Evolutionary conservation across 2,329 filamentous ascomycete species (phyloP), one percentile per base, ranked within the genome.

Genomic region (Teratosphaeria zuluensis): DNA sequence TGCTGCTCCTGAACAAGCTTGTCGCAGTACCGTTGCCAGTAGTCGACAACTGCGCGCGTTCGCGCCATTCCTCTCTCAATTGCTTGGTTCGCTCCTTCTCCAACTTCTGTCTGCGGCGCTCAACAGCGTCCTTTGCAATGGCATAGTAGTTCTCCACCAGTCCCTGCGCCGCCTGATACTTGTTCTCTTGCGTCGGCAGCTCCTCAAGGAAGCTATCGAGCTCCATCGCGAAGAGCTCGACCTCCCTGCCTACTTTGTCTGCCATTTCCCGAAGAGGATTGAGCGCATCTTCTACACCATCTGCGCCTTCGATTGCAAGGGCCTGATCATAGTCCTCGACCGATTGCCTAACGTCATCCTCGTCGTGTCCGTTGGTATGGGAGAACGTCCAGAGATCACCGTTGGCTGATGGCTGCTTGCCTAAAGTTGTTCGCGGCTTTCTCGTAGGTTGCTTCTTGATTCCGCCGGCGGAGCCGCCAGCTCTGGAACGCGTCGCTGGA

Each of bases 141-240:
- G 76, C 74, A 63, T 72, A 73, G 66, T 76, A 78, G 42, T 74
- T 70, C 12, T 68, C 68, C 2, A 77, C 73, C 3, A 95, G 79
- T 55, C 84, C 81, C 66, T 89, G 80, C 38, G 69, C 70, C n/a
- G 89, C 82, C 8, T 85, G 82, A 53, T 82, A 80, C 69, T 69
- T 73, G 68, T 61, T 81, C 80, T 54, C 63, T 74, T 62, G 61
- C 77, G 54, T 69, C 79, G 74, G 64, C 68, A 67, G 77, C 66
- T 72, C 80, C 65, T 77, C 81, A 46, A 70, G 48, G 72, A 91
- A 92, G 57, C 84, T 81, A 74, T 96, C 92, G 24, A 96, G 81
- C 56, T 84, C 83, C 69, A 88, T 87, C 42, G 92, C 91, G 70
- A 96, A 96, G 52, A 84, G 81, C 75, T 96, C 90, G 60, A 95